Base-by-base conservation (phyloP, 2,329 filamentous ascomycete genomes). In the Penicillium sp. region DNA sequence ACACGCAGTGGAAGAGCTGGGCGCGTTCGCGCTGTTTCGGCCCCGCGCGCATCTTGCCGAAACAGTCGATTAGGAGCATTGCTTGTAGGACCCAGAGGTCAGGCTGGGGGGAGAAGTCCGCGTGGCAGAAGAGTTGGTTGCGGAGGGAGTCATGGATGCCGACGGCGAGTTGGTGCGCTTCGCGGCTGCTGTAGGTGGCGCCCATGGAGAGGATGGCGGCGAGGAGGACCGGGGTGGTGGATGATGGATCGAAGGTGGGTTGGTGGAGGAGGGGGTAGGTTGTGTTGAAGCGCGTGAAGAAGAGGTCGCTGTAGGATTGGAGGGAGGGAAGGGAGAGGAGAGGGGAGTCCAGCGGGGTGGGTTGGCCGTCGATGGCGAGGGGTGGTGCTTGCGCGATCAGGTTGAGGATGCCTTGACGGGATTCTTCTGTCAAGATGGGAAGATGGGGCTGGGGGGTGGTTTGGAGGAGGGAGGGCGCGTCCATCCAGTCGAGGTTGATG, bases 11-110 rank as follows among this genome's bases (percentile, higher is more conserved):
- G 55, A 79, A 83, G 0, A 84, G 63, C 57, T 83, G 80, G 3
- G 78, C 77, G 72, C 80, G 80, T 22, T 84, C 80, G 51, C 82
- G 78, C 56, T 84, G 80, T 43, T 79, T 79, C 53, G 81, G 79
- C 0, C 80, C 80, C 0, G 80, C 80, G 48, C 80, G 69, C 33
- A 77, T 80, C 61, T 83, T 83, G 3, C 81, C 81, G 48, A 83
- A 83, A 54, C 80, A 83, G 53, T 83, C 81, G 0, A 83, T 79
- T 0, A 84, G 65, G 7, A 84, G 64, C 31, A 83, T 81, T 0
- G 78, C 78, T 52, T 83, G 79, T 0, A 83, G 57, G 0, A 81
- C 75, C 80, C 80, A 83, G 0, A 83, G 66, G 21, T 79, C 73
- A 0, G 81, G 80, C n/a, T 75, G 74, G 0, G 80, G 70, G 0